A percentile compares a stretch with the other conserved stretches of the same genome.
Evolutionary conservation across 257 asterid species (phyloP).

Genomic region (Solanum paucissectum): DNA sequence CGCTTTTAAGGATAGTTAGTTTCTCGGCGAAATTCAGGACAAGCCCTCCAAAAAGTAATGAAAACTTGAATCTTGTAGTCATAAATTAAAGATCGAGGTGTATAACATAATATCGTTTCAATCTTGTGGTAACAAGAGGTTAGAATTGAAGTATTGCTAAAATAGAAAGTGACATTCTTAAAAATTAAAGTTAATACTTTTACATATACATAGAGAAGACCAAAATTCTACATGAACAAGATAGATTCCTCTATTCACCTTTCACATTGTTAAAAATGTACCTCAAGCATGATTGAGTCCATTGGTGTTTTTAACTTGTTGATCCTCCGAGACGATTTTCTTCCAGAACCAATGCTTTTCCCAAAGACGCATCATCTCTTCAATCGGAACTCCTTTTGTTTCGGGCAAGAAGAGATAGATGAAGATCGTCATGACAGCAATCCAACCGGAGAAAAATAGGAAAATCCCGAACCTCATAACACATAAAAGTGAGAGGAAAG

Average conservation of each 20-base stretch:
- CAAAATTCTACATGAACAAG: not conserved
- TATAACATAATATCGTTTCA: not conserved
- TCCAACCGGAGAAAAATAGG: slow-evolving; percentile 76
- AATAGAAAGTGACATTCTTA: not conserved
- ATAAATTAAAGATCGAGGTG: not conserved
- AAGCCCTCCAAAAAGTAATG: no score
- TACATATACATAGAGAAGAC: not conserved
- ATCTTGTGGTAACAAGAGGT: accelerated
- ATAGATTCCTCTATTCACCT: not conserved
- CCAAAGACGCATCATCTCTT: slow-evolving; percentile 68
- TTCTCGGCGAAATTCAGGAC: not conserved
- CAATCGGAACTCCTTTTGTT: slow-evolving; percentile 81
- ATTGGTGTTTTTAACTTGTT: not conserved
- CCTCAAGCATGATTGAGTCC: not conserved
- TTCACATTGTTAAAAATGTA: not conserved
- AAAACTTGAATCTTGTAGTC: not conserved
- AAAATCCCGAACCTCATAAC: slow-evolving; percentile 74
- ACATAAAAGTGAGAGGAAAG: slow-evolving; percentile 60
- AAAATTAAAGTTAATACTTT: not conserved
- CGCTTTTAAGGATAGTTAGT: not conserved
- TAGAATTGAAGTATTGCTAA: no score
- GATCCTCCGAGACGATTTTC: slow-evolving; percentile 19
- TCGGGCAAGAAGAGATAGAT: slow-evolving; percentile 73
- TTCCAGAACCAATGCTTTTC: slow-evolving; percentile 86
- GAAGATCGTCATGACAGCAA: slow-evolving; percentile 58